Evolutionary conservation across 257 asterid genomes (phyloP).

Genomic region (Forsythia viridissima): DNA sequence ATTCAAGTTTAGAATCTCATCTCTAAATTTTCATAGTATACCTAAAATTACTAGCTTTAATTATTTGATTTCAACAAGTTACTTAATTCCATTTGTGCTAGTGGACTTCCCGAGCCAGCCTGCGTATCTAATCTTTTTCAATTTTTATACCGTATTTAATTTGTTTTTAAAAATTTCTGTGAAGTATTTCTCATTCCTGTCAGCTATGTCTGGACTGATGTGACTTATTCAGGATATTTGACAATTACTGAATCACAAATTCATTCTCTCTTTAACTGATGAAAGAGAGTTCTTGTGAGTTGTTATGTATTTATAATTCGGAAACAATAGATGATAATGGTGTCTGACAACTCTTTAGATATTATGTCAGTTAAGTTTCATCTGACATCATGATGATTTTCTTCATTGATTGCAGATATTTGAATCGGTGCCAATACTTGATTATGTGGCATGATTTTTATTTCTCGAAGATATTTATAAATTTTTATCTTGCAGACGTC

Average conservation of each 20-base stretch:
- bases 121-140: neutral
- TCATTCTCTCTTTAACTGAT: neutral
- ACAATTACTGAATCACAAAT: neutral
- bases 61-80: too few species aligned
- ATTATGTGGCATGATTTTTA: neutral
- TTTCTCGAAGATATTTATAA: constrained; percentile 21
- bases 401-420: neutral
- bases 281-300: constrained; percentile 15
- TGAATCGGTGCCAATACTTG: neutral
- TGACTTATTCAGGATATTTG: constrained; percentile 7
- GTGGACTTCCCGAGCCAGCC: neutral
- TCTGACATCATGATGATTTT: neutral
- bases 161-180: too few species aligned
- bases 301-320: neutral
- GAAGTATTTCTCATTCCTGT: constrained; percentile 2
- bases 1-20: too few species aligned
- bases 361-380: constrained; percentile 3
- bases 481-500: constrained; percentile 61
- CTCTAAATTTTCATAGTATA: too few species aligned
- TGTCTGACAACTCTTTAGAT: neutral
- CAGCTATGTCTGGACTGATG: constrained; percentile 1
- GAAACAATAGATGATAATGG: neutral
- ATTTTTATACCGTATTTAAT: too few species aligned
- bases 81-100: too few species aligned
- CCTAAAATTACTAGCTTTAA: too few species aligned